phyloP scores from a whole-genome alignment of 2,329 filamentous ascomycete genomes.

The Aureobasidium sp. region DNA sequence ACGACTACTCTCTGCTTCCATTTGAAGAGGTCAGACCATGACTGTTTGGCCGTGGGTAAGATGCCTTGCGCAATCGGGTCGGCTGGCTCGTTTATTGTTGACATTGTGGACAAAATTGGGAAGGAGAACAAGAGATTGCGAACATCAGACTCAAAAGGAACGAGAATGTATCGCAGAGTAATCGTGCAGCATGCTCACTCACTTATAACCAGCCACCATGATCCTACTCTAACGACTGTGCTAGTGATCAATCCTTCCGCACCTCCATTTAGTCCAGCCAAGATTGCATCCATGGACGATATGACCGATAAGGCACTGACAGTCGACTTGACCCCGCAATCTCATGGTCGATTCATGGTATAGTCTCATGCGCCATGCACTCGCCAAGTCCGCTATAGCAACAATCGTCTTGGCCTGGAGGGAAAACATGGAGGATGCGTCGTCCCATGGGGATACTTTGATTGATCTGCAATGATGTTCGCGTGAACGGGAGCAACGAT shows the following conservation, averaged over 20 bases:
- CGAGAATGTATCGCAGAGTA: not conserved
- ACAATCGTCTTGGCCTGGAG: not conserved
- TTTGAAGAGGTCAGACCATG: conserved; percentile 57
- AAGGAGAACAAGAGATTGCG: not conserved
- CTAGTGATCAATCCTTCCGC: not conserved
- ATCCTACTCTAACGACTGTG: not conserved
- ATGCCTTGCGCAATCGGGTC: conserved; percentile 62
- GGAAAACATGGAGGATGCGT: not conserved
- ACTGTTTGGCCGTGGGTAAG: conserved; percentile 57
- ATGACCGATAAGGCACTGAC: not conserved
- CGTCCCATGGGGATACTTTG: not conserved
- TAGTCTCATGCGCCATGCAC: not conserved
- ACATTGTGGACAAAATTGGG: conserved; percentile 1
- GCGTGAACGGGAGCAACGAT: not conserved
- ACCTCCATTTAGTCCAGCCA: not conserved
- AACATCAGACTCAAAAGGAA: too few relatives aligned
- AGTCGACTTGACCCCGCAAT: not conserved
- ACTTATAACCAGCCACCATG: not conserved
- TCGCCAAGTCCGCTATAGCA: not conserved
- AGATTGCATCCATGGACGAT: not conserved
- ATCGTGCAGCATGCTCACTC: not conserved
- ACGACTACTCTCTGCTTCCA: conserved; percentile 69
- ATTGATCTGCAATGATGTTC: not conserved
- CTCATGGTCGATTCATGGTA: not conserved
- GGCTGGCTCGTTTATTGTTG: conserved; percentile 44